These are phyloP conservation scores for Lachancea dasiensis DNA, from an alignment of 805 yeast species.

Conservation along the genomic window DNA sequence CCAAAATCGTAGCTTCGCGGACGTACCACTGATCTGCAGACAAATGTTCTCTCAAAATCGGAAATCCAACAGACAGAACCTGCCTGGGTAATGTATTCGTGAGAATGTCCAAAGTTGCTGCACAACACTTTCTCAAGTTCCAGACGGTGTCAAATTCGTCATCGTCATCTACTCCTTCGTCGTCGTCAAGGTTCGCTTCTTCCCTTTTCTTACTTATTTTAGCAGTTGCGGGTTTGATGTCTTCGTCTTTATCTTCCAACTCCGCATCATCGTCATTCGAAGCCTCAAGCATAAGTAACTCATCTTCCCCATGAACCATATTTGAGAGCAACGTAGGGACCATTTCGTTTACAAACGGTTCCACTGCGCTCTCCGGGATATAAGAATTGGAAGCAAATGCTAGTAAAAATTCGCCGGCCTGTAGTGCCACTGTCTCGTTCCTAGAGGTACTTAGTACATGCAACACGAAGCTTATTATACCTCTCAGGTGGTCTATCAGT, in stretches of 20 bases:
- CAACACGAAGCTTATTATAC: slow-evolving; percentile 78
- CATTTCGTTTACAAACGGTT: slow-evolving; percentile 53
- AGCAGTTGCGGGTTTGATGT: slow-evolving; percentile 76
- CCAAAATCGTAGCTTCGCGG: slow-evolving; percentile 88
- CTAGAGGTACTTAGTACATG: slow-evolving; percentile 58
- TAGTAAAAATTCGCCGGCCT: slow-evolving; percentile 88
- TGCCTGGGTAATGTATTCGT: slow-evolving; percentile 62
- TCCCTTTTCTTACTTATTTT: slow-evolving; percentile 47
- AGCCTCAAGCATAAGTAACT: slow-evolving; percentile 56
- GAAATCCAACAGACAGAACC: slow-evolving; percentile 63
- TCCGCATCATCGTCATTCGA: slow-evolving; percentile 63
- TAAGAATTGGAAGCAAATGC: slow-evolving; percentile 60
- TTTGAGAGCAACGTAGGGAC: slow-evolving; percentile 72
- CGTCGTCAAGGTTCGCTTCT: slow-evolving; percentile 51
- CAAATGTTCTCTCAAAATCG: slow-evolving; percentile 66
- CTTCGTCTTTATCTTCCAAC: slow-evolving; percentile 79
- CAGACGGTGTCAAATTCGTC: slow-evolving; percentile 68
- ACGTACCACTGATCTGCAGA: slow-evolving; percentile 75
- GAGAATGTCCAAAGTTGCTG: slow-evolving; percentile 82
- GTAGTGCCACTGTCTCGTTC: slow-evolving; percentile 75
- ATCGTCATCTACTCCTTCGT: slow-evolving; percentile 64
- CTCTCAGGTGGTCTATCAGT: slow-evolving; percentile 70
- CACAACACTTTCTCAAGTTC: slow-evolving; percentile 90
- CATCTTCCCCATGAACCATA: slow-evolving; percentile 87
- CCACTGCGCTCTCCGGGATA: slow-evolving; percentile 47